Conservation (phyloP, 2,329 filamentous ascomycete species). For the Tolypocladium inflatum region DNA sequence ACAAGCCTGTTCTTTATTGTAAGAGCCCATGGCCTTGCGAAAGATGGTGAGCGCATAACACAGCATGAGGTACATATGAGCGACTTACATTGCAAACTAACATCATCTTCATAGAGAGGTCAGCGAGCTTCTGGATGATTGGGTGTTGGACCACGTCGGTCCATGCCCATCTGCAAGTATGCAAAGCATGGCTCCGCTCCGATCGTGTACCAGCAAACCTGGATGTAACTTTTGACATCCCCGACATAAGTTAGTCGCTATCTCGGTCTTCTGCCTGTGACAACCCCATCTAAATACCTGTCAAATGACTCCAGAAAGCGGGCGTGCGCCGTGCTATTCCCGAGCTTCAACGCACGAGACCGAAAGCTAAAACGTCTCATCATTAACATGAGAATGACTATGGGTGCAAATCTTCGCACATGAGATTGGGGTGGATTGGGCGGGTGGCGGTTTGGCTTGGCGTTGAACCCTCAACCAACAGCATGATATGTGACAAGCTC, state of each 20-base stretch:
- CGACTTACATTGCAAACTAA: not conserved
- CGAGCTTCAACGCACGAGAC: no score
- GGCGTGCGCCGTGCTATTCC: no score
- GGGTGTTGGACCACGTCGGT: not conserved
- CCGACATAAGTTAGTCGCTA: not conserved
- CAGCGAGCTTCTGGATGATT: not conserved
- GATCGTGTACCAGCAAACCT: not conserved
- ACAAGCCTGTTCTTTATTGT: not conserved
- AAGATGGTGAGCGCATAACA: not conserved
- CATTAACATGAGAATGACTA: no score
- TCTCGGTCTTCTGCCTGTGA: not conserved
- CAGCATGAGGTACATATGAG: not conserved
- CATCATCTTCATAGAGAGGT: not conserved
- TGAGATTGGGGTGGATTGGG: no score
- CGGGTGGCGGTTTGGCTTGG: no score
- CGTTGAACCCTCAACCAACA: no score
- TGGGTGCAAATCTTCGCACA: no score
- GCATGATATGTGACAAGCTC: no score
- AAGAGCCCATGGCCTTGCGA: not conserved
- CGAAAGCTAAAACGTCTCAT: no score
- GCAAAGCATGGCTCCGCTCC: not conserved
- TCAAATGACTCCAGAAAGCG: no score
- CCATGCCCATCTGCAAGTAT: not conserved
- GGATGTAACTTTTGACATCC: not conserved
- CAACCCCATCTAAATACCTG: no score